phyloP scores from a whole-genome alignment of 73 alveolate genomes.

The Paramecium primaurelia region DNA sequence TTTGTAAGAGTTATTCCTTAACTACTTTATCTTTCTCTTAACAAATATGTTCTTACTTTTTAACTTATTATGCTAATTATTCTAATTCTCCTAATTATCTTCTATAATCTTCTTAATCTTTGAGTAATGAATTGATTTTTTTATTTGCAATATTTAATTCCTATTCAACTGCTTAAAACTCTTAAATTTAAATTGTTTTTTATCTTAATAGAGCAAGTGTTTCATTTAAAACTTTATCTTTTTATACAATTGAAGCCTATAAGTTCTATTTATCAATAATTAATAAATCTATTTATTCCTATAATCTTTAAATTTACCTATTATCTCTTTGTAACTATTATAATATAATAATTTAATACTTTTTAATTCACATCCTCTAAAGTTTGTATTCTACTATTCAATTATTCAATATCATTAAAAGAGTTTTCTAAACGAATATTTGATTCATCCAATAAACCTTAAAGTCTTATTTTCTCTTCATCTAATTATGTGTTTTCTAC shows the following conservation, averaged over 20 bases:
- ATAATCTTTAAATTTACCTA: not conserved
- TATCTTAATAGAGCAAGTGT: not conserved
- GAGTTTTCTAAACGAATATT: not conserved
- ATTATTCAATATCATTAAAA: not conserved
- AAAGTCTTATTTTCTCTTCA: not conserved
- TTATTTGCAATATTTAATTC: not conserved
- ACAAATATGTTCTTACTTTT: not conserved
- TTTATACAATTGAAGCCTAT: not conserved
- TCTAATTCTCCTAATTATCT: not conserved
- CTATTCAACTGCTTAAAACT: not conserved
- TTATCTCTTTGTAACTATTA: not conserved
- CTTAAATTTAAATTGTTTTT: not conserved
- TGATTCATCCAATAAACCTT: not conserved
- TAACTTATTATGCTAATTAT: not conserved
- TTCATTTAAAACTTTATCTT: not conserved
- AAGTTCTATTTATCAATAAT: not conserved
- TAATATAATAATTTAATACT: not conserved
- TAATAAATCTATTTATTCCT: not conserved
- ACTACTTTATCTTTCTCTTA: not conserved
- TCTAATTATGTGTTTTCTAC: not conserved
- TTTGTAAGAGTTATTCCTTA: not conserved
- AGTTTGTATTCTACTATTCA: not conserved
- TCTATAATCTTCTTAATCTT: not conserved
- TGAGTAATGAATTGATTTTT: not conserved
- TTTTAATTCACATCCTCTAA: not conserved